Evolutionary conservation across 305 asterid species (phyloP).

Genomic region (Fraxinus sp.): DNA sequence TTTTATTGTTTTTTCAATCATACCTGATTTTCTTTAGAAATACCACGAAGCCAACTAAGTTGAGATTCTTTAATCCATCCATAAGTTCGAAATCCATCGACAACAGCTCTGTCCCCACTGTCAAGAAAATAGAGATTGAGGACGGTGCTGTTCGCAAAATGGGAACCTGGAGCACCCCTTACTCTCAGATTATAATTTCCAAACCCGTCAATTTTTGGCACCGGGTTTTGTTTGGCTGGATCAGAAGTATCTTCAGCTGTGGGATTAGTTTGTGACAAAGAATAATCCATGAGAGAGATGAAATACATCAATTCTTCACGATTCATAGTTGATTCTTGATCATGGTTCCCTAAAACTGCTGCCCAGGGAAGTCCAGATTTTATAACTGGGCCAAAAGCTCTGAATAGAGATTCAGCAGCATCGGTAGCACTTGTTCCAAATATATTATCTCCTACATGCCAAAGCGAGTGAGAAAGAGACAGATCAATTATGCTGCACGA

Average conservation of each 20-base stretch:
- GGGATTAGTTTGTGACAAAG: conserved; percentile 75
- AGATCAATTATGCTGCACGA: conserved; percentile 1
- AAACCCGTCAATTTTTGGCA: conserved; percentile 62
- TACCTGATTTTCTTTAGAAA: conserved; percentile 52
- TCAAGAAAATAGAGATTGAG: conserved; percentile 85
- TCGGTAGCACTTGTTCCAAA: conserved; percentile 73
- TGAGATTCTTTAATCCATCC: conserved; percentile 96
- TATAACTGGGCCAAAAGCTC: conserved; percentile 64
- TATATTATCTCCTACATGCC: conserved; percentile 73
- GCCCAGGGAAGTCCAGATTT: conserved; percentile 83
- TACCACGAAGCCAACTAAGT: conserved; percentile 69
- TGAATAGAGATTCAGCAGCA: conserved; percentile 82
- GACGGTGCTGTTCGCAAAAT: conserved; percentile 57
- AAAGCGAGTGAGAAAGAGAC: conserved; percentile 22
- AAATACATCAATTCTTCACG: conserved; percentile 86
- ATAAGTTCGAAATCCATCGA: conserved; percentile 70
- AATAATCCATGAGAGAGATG: conserved; percentile 90
- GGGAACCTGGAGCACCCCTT: conserved; percentile 73
- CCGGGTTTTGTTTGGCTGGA: conserved; percentile 26
- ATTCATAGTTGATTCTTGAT: conserved; percentile 91
- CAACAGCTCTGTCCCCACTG: conserved; percentile 82
- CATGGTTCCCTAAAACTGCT: conserved; percentile 90
- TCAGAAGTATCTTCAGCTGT: conserved; percentile 33
- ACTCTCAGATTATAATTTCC: conserved; percentile 81
- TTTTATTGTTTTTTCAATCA: too few species aligned